These are phyloP conservation scores for Corynascus novoguineensis DNA, from an alignment of 495 filamentous ascomycete genomes.

Conservation along the genomic window DNA sequence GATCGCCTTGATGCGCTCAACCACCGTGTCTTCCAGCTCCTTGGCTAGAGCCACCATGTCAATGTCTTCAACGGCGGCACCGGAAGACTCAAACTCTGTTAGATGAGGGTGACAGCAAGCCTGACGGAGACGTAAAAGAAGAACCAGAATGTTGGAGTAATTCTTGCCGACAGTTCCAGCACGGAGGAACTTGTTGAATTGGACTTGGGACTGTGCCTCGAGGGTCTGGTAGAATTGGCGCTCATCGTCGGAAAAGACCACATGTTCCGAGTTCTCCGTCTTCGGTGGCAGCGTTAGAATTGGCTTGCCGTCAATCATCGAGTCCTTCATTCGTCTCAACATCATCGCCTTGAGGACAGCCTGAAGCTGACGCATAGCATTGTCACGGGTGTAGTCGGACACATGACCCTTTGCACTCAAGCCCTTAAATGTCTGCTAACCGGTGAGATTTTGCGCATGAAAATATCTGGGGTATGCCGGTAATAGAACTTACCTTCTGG, in stretches of 20 bases:
- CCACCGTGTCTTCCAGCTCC: constrained; percentile 53
- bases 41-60: constrained; percentile 62
- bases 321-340: constrained; percentile 77
- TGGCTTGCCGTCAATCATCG: constrained; percentile 76
- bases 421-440: constrained; percentile 30
- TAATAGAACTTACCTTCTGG: constrained; percentile 40
- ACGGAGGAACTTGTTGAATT: constrained; percentile 74
- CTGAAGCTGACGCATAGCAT: constrained; percentile 67
- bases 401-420: constrained; percentile 29
- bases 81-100: constrained; percentile 64
- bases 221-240: constrained; percentile 64
- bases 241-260: constrained; percentile 72
- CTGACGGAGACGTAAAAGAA: constrained; percentile 85
- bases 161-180: constrained; percentile 67
- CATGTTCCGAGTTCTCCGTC: constrained; percentile 57
- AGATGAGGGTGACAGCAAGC: constrained; percentile 90
- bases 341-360: constrained; percentile 79
- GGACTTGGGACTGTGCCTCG: constrained; percentile 57
- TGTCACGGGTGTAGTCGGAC: constrained; percentile 29
- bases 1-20: constrained; percentile 60
- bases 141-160: constrained; percentile 78
- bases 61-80: constrained; percentile 41
- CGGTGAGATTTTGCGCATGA: neutral
- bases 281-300: constrained; percentile 73
- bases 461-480: neutral